phyloP scores from a whole-genome alignment of 257 asterid species.

The Agastache rugosa region DNA sequence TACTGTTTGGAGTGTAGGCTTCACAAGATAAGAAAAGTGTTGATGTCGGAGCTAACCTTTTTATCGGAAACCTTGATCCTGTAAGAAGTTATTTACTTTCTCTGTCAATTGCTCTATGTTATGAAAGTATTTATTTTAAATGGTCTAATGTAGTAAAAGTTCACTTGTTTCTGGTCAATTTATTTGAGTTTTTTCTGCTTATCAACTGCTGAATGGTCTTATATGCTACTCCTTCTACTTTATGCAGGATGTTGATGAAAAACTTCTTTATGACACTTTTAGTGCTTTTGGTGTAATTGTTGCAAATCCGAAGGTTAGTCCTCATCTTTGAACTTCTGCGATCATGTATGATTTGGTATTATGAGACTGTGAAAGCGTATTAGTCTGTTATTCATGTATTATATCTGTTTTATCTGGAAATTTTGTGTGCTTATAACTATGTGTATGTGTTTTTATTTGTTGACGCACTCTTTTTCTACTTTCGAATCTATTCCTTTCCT shows the following conservation, averaged over 20 bases:
- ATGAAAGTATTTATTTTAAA: not conserved
- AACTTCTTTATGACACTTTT: slow-evolving; percentile 92
- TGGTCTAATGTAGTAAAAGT: slow-evolving; percentile 1
- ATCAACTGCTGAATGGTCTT: slow-evolving; percentile 10
- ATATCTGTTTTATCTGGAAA: not conserved
- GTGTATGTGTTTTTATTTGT: not conserved
- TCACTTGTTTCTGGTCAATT: not conserved
- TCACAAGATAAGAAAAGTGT: slow-evolving; percentile 97
- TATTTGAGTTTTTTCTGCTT: not conserved
- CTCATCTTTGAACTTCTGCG: slow-evolving; percentile 14
- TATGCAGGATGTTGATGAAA: slow-evolving; percentile 96
- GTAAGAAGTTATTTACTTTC: slow-evolving; percentile 53
- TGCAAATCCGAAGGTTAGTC: slow-evolving; percentile 83
- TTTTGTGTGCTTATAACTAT: not conserved
- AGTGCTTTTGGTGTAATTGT: slow-evolving; percentile 97
- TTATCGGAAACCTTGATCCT: slow-evolving; percentile 96
- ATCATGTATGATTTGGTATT: not conserved
- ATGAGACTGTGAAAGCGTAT: not conserved
- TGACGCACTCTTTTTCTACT: not conserved
- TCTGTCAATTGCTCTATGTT: not conserved
- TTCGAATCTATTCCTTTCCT: not conserved
- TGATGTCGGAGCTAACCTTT: slow-evolving; percentile 97
- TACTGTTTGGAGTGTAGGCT: slow-evolving; percentile 57
- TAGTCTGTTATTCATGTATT: not conserved
- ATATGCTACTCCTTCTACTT: slow-evolving; percentile 17